Base-by-base conservation (phyloP, 2,329 filamentous ascomycete genomes). In the Xylaria sp. region DNA sequence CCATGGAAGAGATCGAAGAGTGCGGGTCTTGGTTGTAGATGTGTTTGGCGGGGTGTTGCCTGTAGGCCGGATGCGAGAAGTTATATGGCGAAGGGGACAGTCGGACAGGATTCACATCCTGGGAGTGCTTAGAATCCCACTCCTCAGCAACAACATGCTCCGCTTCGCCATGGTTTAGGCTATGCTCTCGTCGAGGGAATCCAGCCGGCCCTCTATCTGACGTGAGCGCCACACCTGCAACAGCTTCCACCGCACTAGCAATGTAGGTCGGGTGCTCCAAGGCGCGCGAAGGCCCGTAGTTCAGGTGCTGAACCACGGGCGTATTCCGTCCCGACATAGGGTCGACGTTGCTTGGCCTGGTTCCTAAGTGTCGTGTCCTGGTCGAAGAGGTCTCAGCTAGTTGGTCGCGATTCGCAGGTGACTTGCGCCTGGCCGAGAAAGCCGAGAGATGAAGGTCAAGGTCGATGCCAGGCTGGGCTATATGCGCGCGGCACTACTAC, bases 141-240 rank as follows among this genome's bases (percentile, higher is more conserved):
- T 59, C 52, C 64, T 60, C 62, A 50, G 64, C 65, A 50, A 63
- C 65, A 60, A 67, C 61, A 55, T 63, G 60, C 37, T 62, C 68
- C 61, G 63, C 63, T 59, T 68, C 68, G 58, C 67, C 67, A 55
- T 64, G 60, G 58, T 65, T 68, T 59, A 68, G 59, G 59, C 69
- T 70, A 58, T 69, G 69, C 55, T 71, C 68, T 56, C 64, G 67
- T 63, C 61, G 68, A 63, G 65, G 60, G 54, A 63, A 63, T 48
- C 50, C 54, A 51, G 52, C 60, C 52, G 68, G 60, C 54, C 65
- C 67, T 61, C 62, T 59, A 49, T 63, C 64, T 58, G 64, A 63
- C 55, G 63, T 57, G 53, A 55, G 57, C 39, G 58, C 65, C 54
- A 63, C 65, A 59, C 59, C 65, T 34, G 59, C 60, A 61, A 59